Base-by-base conservation (phyloP, 371 early-diverging fungal species). In the Rhizopus delemar region DNA sequence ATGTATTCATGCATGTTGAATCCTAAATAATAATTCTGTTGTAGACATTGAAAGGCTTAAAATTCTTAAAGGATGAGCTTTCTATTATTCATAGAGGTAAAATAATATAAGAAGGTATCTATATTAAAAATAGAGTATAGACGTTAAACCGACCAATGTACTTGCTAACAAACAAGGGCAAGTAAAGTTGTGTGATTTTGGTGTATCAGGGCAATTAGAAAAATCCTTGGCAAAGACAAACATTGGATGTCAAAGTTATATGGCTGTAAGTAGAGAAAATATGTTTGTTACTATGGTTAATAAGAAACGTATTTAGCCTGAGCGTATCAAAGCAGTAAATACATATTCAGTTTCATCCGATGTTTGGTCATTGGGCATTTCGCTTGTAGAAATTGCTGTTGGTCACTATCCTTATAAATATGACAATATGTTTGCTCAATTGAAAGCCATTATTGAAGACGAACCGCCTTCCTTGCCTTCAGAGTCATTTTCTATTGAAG, bases 71-170 rank as follows among this genome's bases (percentile, higher is more conserved):
- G 69, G 90, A 90, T 63, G 87, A 93, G 60, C 82, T 95, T 5
- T 83, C 84, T 8, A 92, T 95, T 59, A 97, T 97, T 66, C 97
- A 97, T 74, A 84, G 94, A 76, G 79, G 79, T 74, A 69, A 57
- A 11, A 11, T 4, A 41, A 41, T 28, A 43, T 4, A 9, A 43
- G 38, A 7, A 33, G 12, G 7, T 5, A 31, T 31, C 28, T 12
- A 31, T 41, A 7, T 22, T 15, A 33, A 1, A 48, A 32, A 46
- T 7, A 12, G 7, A 8, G 43, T 13, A 11, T 64, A 86, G 96
- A 96, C 80, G 91, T 96, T 65, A 96, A 96, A 68, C 97, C 97
- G 4, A 93, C 97, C 43, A 97, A 97, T 71, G 88, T 97, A 5
- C 77, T 97, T 46, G 87, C 91, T 51, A 95, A 94, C 75, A 65